Evolutionary conservation across 2,329 filamentous ascomycete genomes (phyloP), one percentile per base, ranked within the genome.

Genomic region (Elsinoe batatas): DNA sequence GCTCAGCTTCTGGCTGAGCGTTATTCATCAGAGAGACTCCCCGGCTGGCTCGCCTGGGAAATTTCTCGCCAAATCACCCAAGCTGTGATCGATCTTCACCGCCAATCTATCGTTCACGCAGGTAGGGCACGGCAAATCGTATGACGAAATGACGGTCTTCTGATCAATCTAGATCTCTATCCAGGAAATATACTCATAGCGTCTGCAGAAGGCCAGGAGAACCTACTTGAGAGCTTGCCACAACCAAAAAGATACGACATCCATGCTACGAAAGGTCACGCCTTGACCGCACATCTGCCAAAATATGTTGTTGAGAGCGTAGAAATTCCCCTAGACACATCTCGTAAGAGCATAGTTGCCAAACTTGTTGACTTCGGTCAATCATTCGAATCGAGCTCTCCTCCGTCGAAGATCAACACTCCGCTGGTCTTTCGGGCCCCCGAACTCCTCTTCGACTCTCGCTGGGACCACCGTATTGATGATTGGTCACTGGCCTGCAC

Each of bases 401-500:
- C 63, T 35, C 59, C 64, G 5, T 61, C 58, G 1, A 60, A 64
- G 42, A 33, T 62, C 3, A 64, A 64, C 11, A 62, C 66, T 37
- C 63, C 63, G 15, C 40, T 58, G 7, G 55, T 63, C 5, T 60
- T 67, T n/a, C 60, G 65, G 17, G 63, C 65, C 15, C 65, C 65
- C 8, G 64, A 68, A 55, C 60, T 67, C 3, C 56, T 65, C 1
- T 50, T 67, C 2, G 58, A 59, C 11, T 61, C 61, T 15, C 61
- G 61, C 1, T 68, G 64, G 64, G 61, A 59, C 10, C 56, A 51
- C 10, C 54, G 56, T 18, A 60, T 64, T 10, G 65, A 67, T 42
- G 62, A 66, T 4, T 68, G 65, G 64, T 66, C 62, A 53, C 56
- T 64, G 10, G 61, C 59, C 5, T 60, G 60, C 54, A 47, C 62